Conservation (phyloP, 2,329 filamentous ascomycete species). For the Chaetomium sp. region DNA sequence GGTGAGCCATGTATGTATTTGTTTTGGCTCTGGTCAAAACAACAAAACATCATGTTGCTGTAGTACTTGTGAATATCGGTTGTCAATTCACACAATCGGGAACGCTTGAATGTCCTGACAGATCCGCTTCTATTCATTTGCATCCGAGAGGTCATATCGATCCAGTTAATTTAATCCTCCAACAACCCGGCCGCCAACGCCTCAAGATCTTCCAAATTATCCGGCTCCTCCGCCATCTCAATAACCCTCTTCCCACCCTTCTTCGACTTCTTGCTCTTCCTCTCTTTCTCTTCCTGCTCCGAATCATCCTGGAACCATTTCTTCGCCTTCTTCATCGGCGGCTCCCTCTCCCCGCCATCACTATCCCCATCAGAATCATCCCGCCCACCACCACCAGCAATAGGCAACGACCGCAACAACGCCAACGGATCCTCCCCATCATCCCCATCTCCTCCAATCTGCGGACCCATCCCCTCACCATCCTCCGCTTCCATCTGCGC, state of each 20-base stretch:
- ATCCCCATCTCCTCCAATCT: slow-evolving; percentile 32
- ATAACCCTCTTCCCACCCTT: slow-evolving; percentile 50
- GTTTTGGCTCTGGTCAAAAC: no score
- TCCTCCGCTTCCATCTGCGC: slow-evolving; percentile 19
- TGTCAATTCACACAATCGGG: no score
- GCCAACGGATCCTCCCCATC: slow-evolving; percentile 50
- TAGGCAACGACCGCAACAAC: slow-evolving; percentile 51
- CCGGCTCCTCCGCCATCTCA: slow-evolving; percentile 60
- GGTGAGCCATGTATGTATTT: no score
- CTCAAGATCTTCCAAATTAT: slow-evolving; percentile 74
- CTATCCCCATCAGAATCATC: slow-evolving; percentile 19
- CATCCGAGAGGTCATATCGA: neutral
- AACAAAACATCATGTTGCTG: no score
- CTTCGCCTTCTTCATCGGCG: slow-evolving; percentile 47
- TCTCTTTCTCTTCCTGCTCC: slow-evolving; percentile 35
- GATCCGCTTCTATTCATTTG: neutral
- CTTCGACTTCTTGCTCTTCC: slow-evolving; percentile 45
- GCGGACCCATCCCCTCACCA: slow-evolving; percentile 16
- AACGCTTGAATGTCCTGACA: no score
- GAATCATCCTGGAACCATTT: slow-evolving; percentile 62
- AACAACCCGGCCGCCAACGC: slow-evolving; percentile 68
- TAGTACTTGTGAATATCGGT: no score
- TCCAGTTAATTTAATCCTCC: slow-evolving; percentile 32
- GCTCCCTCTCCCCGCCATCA: slow-evolving; percentile 29
- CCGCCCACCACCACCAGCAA: slow-evolving; percentile 32